These are phyloP conservation scores for Aureococcus anophagefferens DNA, from an alignment of 108 stramenopile genomes.

Conservation along the genomic window DNA sequence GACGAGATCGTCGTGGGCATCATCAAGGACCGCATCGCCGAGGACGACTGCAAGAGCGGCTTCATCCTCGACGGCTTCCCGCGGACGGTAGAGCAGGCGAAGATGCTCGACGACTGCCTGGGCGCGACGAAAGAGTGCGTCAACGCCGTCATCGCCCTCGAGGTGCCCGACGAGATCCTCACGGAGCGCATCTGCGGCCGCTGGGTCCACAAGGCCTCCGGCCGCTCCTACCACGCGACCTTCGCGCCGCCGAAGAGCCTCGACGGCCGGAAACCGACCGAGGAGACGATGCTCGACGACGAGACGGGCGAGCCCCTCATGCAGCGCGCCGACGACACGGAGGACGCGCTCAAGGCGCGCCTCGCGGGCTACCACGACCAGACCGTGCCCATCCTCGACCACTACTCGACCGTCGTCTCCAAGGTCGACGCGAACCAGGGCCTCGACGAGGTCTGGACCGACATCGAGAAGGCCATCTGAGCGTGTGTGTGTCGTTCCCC, in stretches of 20 bases:
- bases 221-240: conserved; percentile 93
- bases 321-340: conserved; percentile 93
- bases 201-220: conserved; percentile 80
- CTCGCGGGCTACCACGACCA: conserved; percentile 86
- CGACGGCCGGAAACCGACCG: conserved; percentile 46
- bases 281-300: conserved; percentile 76
- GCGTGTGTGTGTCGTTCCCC: too few relatives aligned
- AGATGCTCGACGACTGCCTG: conserved; percentile 66
- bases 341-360: conserved; percentile 70
- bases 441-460: conserved; percentile 75
- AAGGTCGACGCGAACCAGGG: conserved; percentile 81
- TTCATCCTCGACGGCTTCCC: conserved; percentile 98
- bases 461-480: conserved; percentile 30
- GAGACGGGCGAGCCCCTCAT: conserved; percentile 85
- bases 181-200: conserved; percentile 94
- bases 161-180: conserved; percentile 84
- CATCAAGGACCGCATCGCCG: conserved; percentile 81
- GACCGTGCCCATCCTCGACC: conserved; percentile 87
- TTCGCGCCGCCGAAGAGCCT: conserved; percentile 51
- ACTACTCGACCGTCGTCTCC: conserved; percentile 78
- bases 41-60: conserved; percentile 80
- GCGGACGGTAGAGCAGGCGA: conserved; percentile 86
- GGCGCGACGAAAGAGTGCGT: conserved; percentile 52
- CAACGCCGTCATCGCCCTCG: conserved; percentile 81
- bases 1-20: conserved; percentile 94